A percentile compares a stretch with the other conserved stretches of the same genome.
These are phyloP conservation scores for Rhododendron molle DNA, from an alignment of 148 eudicot species.

Conservation along the genomic window DNA sequence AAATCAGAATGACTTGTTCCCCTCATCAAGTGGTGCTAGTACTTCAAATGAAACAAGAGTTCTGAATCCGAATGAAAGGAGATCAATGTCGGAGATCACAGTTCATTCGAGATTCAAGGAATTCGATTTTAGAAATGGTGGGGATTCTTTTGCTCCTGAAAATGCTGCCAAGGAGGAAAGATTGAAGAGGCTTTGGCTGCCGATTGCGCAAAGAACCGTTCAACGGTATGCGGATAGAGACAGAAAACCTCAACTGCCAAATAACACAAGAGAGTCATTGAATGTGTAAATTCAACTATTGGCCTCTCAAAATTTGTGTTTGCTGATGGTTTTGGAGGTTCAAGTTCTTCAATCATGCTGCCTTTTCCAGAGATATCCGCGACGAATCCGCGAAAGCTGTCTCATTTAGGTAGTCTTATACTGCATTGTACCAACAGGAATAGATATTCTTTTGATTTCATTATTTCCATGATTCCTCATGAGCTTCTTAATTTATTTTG, in stretches of 20 bases:
- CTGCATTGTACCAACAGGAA: background rate
- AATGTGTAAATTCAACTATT: conserved; percentile 21
- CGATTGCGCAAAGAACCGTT: conserved; percentile 78
- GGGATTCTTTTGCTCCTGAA: conserved; percentile 8
- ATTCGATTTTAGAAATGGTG: conserved; percentile 9
- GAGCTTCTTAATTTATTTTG: background rate
- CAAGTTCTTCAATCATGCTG: background rate
- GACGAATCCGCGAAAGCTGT: background rate
- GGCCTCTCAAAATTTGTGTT: background rate
- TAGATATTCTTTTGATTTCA: background rate
- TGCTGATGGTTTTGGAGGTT: background rate
- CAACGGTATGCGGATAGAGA: conserved; percentile 76
- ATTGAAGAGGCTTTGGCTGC: conserved; percentile 62
- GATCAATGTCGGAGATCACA: conserved; percentile 78
- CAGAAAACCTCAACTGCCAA: conserved; percentile 9
- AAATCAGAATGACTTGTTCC: conserved; percentile 12
- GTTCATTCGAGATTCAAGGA: conserved; percentile 49
- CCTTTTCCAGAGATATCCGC: background rate
- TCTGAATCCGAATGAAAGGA: conserved; percentile 29
- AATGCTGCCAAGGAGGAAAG: conserved; percentile 38
- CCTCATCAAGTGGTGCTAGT: conserved; percentile 3
- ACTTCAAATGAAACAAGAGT: background rate
- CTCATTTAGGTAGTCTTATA: background rate
- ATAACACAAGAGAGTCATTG: conserved; percentile 19
- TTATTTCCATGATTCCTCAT: background rate